These are phyloP conservation scores for Fibroporia radiculosa DNA, from an alignment of 768 basidiomycete genomes.

Conservation along the genomic window DNA sequence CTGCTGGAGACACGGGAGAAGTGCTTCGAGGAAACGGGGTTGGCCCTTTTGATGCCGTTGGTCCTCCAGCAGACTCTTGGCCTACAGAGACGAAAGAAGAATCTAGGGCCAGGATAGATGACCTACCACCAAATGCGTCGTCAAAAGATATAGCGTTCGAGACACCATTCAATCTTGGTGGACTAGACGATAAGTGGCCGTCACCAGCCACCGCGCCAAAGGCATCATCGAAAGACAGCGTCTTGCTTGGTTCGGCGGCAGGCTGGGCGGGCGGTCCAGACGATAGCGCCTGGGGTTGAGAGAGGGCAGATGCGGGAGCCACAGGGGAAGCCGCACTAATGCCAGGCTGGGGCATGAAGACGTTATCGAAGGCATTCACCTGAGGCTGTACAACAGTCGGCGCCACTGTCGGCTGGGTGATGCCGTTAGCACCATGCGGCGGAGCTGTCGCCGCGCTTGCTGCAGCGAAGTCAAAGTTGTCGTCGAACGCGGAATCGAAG, in stretches of 20 bases:
- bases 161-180: slow-evolving; percentile 10
- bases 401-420: slow-evolving; percentile 7
- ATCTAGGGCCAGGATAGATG: slow-evolving; percentile 34
- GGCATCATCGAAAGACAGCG: slow-evolving; percentile 39
- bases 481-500: slow-evolving; percentile 60
- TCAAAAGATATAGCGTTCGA: slow-evolving; percentile 35
- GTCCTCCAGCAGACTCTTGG: slow-evolving; percentile 24
- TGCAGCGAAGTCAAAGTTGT: slow-evolving; percentile 58
- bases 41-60: slow-evolving; percentile 10
- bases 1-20: slow-evolving; percentile 32
- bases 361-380: slow-evolving; percentile 25
- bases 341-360: slow-evolving; percentile 19
- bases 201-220: slow-evolving; percentile 27
- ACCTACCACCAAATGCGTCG: slow-evolving; percentile 49
- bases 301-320: slow-evolving; percentile 7
- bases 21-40: slow-evolving; percentile 33
- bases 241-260: slow-evolving; percentile 3
- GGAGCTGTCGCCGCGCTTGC: slow-evolving; percentile 24
- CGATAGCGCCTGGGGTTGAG: slow-evolving; percentile 6
- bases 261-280: slow-evolving; percentile 2
- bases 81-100: slow-evolving; percentile 29
- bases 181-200: slow-evolving; percentile 6
- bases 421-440: slow-evolving; percentile 20
- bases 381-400: slow-evolving; percentile 2
- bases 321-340: slow-evolving; percentile 5